Evolutionary conservation across 2,329 filamentous ascomycete species (phyloP), one percentile per base, ranked within the genome.

Genomic region (Monosporascus ibericus): DNA sequence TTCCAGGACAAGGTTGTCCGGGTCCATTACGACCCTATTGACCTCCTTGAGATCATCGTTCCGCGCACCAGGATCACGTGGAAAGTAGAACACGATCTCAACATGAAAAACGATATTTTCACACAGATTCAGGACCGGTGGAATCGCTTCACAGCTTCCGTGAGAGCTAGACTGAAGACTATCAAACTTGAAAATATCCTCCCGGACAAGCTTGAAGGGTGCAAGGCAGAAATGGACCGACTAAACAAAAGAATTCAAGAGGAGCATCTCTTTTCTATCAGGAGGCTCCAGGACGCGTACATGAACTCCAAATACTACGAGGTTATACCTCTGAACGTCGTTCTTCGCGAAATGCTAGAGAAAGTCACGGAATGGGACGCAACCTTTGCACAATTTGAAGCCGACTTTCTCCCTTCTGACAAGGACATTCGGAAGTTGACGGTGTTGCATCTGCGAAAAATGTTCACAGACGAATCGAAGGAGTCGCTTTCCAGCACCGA

Each of bases 241-340:
- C 74, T 99, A 48, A 82, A 79, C 37, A 88, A 86, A 63, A 89
- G 86, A 59, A 89, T 89, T 0, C 87, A 91, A 54, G 90, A 95
- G 38, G 92, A 99, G 57, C 87, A 95, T 61, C 74, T 80, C 5
- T 77, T 80, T 50, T 75, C 97, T 49, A 77, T 91, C 48, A 81
- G 81, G 49, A 88, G 90, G 56, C 76, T 99, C 9, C 91, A 96
- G 67, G 85, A 92, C 36, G 90, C 89, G 56, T 99, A 99, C 66
- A 91, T 94, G 73, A 86, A 86, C 58, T 96, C 92, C 2, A 92
- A 90, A 65, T 97, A 97, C 66, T 99, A 96, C 74, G 94, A 99
- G 70, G 86, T 96, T 51, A 92, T 97, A 48, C 94, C 95, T 0
- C 80, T 99, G 57, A 99, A 97, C 61, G 81, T 87, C 52, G 88